Percentiles rank a stretch among this genome's conserved stretches.
Evolutionary conservation across 129 eudicot genomes (phyloP).

Genomic region (Flaveria sonorensis): DNA sequence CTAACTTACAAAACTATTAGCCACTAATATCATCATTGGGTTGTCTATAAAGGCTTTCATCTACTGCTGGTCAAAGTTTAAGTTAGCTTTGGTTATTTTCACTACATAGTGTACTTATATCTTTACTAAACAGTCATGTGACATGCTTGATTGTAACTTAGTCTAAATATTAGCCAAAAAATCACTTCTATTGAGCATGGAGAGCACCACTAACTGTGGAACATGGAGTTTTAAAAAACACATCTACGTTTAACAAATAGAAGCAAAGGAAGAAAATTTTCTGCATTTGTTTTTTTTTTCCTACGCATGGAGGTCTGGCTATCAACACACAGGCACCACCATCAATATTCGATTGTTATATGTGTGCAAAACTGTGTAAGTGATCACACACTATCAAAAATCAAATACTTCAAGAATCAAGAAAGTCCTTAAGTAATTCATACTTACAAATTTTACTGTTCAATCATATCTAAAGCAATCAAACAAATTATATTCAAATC

Average conservation of each 20-base stretch:
- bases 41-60: background rate
- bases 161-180: background rate
- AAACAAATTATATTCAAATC: background rate
- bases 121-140: background rate
- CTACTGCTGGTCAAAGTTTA: background rate
- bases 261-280: background rate
- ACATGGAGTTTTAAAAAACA: background rate
- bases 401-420: background rate
- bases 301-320: constrained; percentile 2
- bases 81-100: background rate
- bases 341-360: background rate
- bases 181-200: background rate
- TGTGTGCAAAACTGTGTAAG: background rate
- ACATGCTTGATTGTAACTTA: constrained; percentile 8
- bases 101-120: background rate
- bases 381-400: constrained; percentile 3
- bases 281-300: background rate
- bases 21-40: background rate
- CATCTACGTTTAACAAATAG: background rate
- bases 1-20: background rate
- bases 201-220: background rate
- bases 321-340: background rate
- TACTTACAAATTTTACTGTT: background rate
- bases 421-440: background rate
- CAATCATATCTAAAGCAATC: constrained; percentile 10